Base-by-base conservation (phyloP, 2,329 filamentous ascomycete genomes). In the Rasamsonia emersonii region DNA sequence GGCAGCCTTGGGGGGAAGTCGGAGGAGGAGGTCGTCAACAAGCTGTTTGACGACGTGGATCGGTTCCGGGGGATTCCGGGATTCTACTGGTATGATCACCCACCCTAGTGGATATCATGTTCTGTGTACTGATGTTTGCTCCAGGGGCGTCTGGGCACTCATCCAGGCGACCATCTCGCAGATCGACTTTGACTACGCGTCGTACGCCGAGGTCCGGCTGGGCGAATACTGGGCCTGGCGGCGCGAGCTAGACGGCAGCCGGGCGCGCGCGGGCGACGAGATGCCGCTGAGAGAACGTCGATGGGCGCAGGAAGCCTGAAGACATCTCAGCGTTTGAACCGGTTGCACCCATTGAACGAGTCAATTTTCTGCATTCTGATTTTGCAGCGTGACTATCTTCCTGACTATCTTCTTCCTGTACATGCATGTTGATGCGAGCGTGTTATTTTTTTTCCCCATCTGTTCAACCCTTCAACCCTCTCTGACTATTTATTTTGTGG, bases 111-210 rank as follows among this genome's bases (percentile, higher is more conserved):
- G 7, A 24, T 16, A 27, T 34, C 28, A 31, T 6, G 14, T n/a
- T 9, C 17, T 19, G 9, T 10, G 18, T 9, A 8, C 25, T 32
- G 17, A 34, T 6, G 24, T 5, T 13, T 8, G 16, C 6, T 77
- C 73, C 57, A 86, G 82, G 88, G 91, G 91, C 15, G 86, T 95
- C 36, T 98, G 91, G 91, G 82, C 86, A 5, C 66, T 93, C 41
- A 96, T 98, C 43, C 91, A 98, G 65, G 83, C 88, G 2, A 83
- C 77, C 33, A 96, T 98, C 44, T 93, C 85, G 8, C 76, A 89
- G 43, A 98, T 98, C 49, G 84, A 95, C 54, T 98, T 98, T 53
- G 88, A 98, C 61, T 98, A 98, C 55, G 84, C 86, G 25, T 76
- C 73, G 6, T 98, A 96, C 56, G 89, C 91, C 8, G 85, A 95